phyloP scores from a whole-genome alignment of 2,329 filamentous ascomycete species.

The Daldinia sp. region DNA sequence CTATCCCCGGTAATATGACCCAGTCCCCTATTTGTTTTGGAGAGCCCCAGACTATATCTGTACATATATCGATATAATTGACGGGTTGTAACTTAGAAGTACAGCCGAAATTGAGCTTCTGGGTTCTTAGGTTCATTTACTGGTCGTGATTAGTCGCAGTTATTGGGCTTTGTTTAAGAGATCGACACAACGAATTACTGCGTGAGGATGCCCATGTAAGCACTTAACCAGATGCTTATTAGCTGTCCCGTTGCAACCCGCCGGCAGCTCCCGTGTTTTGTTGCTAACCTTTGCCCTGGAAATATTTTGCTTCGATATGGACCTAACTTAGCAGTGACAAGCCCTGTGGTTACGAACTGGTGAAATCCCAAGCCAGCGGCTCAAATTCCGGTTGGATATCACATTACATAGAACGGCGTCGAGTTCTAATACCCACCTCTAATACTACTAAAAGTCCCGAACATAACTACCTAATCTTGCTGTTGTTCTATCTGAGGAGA shows the following conservation, averaged over 20 bases:
- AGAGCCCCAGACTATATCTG: conserved; percentile 10
- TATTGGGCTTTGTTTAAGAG: background rate
- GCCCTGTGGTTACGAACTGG: conserved; percentile 12
- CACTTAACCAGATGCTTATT: background rate
- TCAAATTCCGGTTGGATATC: conserved; percentile 17
- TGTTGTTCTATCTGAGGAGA: background rate
- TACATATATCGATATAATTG: conserved; percentile 1
- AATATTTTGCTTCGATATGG: background rate
- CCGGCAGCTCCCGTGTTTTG: conserved; percentile 28
- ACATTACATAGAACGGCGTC: background rate
- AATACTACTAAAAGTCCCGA: background rate
- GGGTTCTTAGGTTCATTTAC: background rate
- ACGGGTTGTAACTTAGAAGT: conserved; percentile 1
- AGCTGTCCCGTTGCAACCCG: background rate
- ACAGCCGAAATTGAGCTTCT: conserved; percentile 7
- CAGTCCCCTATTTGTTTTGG: conserved; percentile 10
- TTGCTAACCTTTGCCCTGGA: conserved; percentile 27
- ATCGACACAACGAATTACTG: background rate
- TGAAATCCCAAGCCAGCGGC: conserved; percentile 21
- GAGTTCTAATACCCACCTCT: background rate
- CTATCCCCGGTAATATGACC: conserved; percentile 12
- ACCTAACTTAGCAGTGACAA: background rate
- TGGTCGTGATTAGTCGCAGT: background rate
- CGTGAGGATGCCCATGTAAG: conserved; percentile 5
- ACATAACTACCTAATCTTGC: background rate